Conservation (phyloP, 345 rosid genomes). For the Linum trigynum region DNA sequence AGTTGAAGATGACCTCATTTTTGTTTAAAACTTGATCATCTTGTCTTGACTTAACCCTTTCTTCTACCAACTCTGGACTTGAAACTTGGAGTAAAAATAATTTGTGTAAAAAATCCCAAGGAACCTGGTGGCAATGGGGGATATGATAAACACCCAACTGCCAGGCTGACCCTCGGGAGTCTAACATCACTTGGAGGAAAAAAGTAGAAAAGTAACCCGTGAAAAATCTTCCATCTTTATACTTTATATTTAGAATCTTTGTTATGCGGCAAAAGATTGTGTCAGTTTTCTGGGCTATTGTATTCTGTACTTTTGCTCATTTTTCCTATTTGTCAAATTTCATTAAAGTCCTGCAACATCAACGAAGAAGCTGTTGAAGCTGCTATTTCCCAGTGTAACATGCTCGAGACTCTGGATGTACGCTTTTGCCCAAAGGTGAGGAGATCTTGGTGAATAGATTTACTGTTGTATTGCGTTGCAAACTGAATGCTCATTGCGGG, state of each 20-base stretch:
- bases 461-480: background rate
- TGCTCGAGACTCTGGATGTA: constrained; percentile 88
- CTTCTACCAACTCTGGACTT: too few species aligned
- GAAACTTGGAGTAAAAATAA: too few species aligned
- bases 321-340: constrained; percentile 9
- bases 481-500: background rate
- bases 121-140: background rate
- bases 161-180: background rate
- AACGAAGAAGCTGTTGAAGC: constrained; percentile 63
- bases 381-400: constrained; percentile 66
- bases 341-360: constrained; percentile 60
- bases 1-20: too few species aligned
- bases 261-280: too few species aligned
- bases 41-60: too few species aligned
- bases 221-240: background rate
- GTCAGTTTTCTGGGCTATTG: too few species aligned
- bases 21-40: too few species aligned
- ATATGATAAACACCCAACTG: background rate
- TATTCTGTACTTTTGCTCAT: background rate
- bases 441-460: background rate
- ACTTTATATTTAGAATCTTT: background rate
- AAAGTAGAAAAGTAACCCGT: background rate
- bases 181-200: background rate
- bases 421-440: constrained; percentile 89
- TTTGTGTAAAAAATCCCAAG: too few species aligned